These are phyloP conservation scores for Lipomyces yamadae DNA, from an alignment of 805 yeast species.

Conservation along the genomic window DNA sequence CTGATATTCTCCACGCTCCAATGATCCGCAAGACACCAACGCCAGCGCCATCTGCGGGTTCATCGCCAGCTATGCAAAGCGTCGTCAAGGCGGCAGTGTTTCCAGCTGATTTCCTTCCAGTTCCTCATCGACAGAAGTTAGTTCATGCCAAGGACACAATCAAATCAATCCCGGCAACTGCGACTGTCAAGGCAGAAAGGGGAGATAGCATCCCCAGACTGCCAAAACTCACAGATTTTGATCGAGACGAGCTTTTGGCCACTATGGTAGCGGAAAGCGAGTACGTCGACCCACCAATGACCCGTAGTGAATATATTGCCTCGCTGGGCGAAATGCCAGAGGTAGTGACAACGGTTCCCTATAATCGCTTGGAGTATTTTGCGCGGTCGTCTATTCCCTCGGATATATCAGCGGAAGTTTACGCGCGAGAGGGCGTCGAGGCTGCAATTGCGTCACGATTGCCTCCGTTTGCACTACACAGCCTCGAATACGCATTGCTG, in stretches of 20 bases:
- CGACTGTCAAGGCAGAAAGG: neutral
- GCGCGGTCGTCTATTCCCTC: conserved; percentile 50
- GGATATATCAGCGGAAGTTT: conserved; percentile 40
- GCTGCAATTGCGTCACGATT: conserved; percentile 50
- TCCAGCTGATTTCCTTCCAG: neutral
- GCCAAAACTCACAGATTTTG: conserved; percentile 24
- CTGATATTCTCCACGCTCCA: neutral
- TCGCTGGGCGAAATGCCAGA: conserved; percentile 33
- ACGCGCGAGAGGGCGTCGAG: conserved; percentile 38
- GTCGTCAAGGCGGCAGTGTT: neutral
- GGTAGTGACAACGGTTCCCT: conserved; percentile 37
- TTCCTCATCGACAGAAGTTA: neutral
- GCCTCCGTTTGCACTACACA: conserved; percentile 47
- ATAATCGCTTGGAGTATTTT: conserved; percentile 43
- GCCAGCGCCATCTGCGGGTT: neutral
- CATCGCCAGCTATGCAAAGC: neutral
- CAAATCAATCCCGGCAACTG: neutral
- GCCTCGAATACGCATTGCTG: conserved; percentile 47
- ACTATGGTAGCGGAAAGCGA: conserved; percentile 35
- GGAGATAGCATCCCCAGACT: neutral
- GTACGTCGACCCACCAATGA: conserved; percentile 36
- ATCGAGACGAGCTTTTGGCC: conserved; percentile 28
- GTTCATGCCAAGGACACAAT: no score
- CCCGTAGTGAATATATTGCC: conserved; percentile 35
- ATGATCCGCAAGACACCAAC: neutral